Conservation (phyloP, 2,329 filamentous ascomycete species). For the Fusarium mangiferae region DNA sequence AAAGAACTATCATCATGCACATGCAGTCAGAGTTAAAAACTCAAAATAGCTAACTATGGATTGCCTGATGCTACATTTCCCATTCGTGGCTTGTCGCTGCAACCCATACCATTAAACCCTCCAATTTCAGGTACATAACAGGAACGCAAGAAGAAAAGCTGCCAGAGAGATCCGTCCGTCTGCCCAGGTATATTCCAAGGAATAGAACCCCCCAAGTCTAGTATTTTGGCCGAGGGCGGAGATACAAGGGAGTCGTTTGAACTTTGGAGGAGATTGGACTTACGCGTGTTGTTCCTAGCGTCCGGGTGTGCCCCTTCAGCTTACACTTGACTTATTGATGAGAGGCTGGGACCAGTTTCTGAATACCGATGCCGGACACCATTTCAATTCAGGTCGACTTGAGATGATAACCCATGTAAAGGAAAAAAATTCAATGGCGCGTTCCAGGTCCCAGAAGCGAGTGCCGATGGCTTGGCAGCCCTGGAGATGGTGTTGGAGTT, state of each 20-base stretch:
- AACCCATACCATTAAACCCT: slow-evolving; percentile 5
- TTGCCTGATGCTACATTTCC: not conserved
- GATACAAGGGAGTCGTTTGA: not conserved
- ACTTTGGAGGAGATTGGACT: slow-evolving; percentile 6
- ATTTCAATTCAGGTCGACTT: not conserved
- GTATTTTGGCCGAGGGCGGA: slow-evolving; percentile 7
- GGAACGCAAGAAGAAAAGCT: not conserved
- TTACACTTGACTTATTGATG: not conserved
- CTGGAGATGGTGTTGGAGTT: not conserved
- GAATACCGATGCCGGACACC: slow-evolving; percentile 19
- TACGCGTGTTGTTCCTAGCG: slow-evolving; percentile 9
- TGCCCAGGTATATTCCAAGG: slow-evolving; percentile 12
- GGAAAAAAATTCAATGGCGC: slow-evolving; percentile 14
- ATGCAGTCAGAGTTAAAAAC: slow-evolving; percentile 8
- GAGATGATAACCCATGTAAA: slow-evolving; percentile 1
- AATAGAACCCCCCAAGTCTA: slow-evolving; percentile 4
- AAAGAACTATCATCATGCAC: not conserved
- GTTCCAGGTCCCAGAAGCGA: not conserved
- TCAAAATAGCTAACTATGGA: not conserved
- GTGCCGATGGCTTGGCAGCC: not conserved
- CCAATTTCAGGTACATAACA: slow-evolving; percentile 1
- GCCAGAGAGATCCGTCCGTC: not conserved
- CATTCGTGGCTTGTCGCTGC: slow-evolving; percentile 27
- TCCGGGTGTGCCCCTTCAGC: not conserved
- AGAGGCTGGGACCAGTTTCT: slow-evolving; percentile 5